Base-by-base conservation (phyloP, 2,329 filamentous ascomycete species). In the Ascosphaera acerosa region DNA sequence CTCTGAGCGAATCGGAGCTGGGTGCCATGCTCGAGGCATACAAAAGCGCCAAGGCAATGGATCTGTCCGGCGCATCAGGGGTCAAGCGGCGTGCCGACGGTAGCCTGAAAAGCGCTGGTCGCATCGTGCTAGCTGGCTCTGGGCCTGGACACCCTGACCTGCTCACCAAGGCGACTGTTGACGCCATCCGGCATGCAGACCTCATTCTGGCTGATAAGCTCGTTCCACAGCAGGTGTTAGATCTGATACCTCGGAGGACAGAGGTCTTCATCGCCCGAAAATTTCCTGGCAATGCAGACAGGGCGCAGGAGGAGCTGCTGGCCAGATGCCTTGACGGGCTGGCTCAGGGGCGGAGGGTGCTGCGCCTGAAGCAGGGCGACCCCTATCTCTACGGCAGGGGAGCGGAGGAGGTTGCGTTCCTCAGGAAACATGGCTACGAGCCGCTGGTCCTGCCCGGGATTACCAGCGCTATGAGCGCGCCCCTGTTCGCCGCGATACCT, bases 321-420 rank as follows among this genome's bases (percentile, higher is more conserved):
- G 62, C 70, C 32, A 63, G 78, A 42, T 87, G 80, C 0, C 59
- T 91, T 2, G 65, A 66, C 2, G 80, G 70, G 2, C 42, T 76
- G 14, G 54, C 60, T 30, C 55, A 61, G 14, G 87, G 87, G 9
- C 70, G 76, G 47, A 76, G 68, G 1, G 87, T 97, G 0, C 61
- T 97, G 19, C 66, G 87, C 3, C 60, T 97, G 28, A 97, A 97
- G 55, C 87, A 97, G 49, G 87, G 87, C 29, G 87, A 97, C 44
- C 87, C 87, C 0, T 97, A 90, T 52, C 67, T 97, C 23, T 97
- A 94, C 51, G 87, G 87, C 23, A 71, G 87, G 23, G 87, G 87
- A 34, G 87, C 80, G 19, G 87, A 97, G 49, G 87, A 97, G 50
- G 77, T 80, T 23, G 66, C 69, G 18, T 91, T 76, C 48, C 92